Base-by-base conservation (phyloP, 345 rosid genomes). In the Durio zibethinus region DNA sequence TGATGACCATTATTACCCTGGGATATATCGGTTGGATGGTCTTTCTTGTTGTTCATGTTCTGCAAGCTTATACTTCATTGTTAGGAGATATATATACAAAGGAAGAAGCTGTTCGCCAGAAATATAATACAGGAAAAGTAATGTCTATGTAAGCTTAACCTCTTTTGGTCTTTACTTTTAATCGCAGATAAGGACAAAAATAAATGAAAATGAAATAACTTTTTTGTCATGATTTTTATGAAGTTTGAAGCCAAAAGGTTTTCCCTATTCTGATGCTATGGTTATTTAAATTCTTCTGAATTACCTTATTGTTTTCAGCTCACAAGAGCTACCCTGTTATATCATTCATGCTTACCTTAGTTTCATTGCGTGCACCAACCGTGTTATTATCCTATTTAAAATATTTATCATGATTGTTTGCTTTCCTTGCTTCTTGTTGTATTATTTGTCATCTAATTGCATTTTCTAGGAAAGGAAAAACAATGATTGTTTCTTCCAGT, bases 21-120 rank as follows among this genome's bases (percentile, higher is more conserved):
- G 98, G 97, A 61, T 94, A 94, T 80, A 57, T 89, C 81, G 98
- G 98, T 77, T 94, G 97, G 97, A 94, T 94, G 95, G 77, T 89
- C 66, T 89, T 86, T 84, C 93, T 94, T 59, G 79, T 89, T 82
- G 89, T 94, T 78, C 97, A 93, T 74, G 94, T 94, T 82, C 88
- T 94, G 79, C 94, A 88, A 82, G 89, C 92, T 68, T 93, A 94
- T 86, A 90, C 97, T 47, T 87, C 93, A 75, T 72, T 93, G 62
- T 83, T 86, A 45, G 87, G 85, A 80, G 79, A 86, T 77, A 68
- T 87, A 75, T 83, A 82, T 69, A 87, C 59, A 79, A 85, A 86
- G 86, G 90, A 86, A 75, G 85, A 83, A 35, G 80, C 82, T 72
- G 80, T 80, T 72, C 86, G 61, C 65, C 86, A 81, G 81, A 86